Evolutionary conservation across 2,329 filamentous ascomycete genomes (phyloP), one percentile per base, ranked within the genome.

Genomic region (Colletotrichum simmondsii): DNA sequence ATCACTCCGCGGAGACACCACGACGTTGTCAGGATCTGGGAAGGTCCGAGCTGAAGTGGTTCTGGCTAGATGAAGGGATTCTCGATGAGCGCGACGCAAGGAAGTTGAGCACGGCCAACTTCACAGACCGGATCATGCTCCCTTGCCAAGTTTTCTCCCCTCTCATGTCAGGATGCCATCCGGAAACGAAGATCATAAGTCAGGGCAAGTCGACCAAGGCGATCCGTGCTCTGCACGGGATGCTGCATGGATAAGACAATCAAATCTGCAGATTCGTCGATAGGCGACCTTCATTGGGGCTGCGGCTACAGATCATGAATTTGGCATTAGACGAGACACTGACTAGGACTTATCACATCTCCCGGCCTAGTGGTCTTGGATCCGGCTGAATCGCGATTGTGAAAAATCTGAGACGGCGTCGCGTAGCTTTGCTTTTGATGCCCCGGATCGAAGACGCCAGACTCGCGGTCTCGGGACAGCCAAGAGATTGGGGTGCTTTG

Each of bases 21-120:
- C 35, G 52, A 52, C 42, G 52, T 42, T 28, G 65, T 30, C 19
- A 28, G 67, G 57, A 22, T 24, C 14, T 16, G 68, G 16, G 26
- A 14, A 46, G 57, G 64, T 68, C 64, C 26, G 22, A 62, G 68
- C 64, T 67, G 35, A 68, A 58, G 56, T 58, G 37, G 49, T 60
- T 26, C 46, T 49, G 57, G 37, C 63, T 28, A 12, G 68, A 62
- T 57, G 22, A 62, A 71, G 64, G 28, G 30, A 62, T 46, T 30
- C 19, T 62, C 26, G 49, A 46, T 37, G 37, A 56, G 37, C 37
- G 46, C 42, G 54, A 35, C 28, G 53, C 56, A 24, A 53, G 26
- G 52, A 63, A 58, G 26, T 37, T 22, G 37, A 57, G 37, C 69
- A 68, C 69, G 53, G 37, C 32, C 49, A 26, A n/a, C 19, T n/a